Evolutionary conservation across 495 filamentous ascomycete genomes (phyloP).

Genomic region (Lichenothelia convexa): DNA sequence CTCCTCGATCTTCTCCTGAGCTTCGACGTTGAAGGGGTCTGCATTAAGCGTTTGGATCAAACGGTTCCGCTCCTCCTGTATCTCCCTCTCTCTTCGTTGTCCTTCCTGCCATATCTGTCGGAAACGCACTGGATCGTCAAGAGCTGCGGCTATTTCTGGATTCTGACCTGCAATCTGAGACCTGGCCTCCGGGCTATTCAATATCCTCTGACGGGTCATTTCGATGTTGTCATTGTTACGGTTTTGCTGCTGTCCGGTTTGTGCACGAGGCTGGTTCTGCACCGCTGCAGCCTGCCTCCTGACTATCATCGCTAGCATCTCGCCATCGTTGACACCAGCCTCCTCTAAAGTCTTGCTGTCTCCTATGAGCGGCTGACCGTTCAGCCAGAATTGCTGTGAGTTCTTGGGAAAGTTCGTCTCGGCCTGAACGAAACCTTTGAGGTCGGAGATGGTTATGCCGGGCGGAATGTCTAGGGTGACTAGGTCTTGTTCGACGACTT

Average conservation of each 20-base stretch:
- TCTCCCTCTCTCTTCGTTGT: conserved; percentile 46
- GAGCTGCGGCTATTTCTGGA: conserved; percentile 55
- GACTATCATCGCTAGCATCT: conserved; percentile 80
- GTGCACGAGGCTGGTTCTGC: conserved; percentile 10
- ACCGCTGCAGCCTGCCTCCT: conserved; percentile 10
- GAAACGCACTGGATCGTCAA: conserved; percentile 66
- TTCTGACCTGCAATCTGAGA: conserved; percentile 46
- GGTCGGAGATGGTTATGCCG: conserved; percentile 67
- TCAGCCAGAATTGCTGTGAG: conserved; percentile 67
- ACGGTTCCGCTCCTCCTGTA: conserved; percentile 56
- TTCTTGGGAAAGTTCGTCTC: conserved; percentile 39
- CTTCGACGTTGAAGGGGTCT: conserved; percentile 80
- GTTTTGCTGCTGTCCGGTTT: conserved; percentile 15
- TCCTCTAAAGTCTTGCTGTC: conserved; percentile 63
- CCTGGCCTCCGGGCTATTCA: conserved; percentile 58
- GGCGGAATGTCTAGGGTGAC: conserved; percentile 67
- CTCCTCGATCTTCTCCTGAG: conserved; percentile 86
- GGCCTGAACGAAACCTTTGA: conserved; percentile 66
- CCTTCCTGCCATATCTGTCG: conserved; percentile 45
- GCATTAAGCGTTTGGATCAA: conserved; percentile 66
- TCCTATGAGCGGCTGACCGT: conserved; percentile 62
- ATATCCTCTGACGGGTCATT: conserved; percentile 57
- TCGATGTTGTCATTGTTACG: conserved; percentile 44
- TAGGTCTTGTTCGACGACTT: conserved; percentile 51
- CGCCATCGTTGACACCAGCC: conserved; percentile 69